Conservation (phyloP, 78 protist species). For the Polysphondylium violaceum region DNA sequence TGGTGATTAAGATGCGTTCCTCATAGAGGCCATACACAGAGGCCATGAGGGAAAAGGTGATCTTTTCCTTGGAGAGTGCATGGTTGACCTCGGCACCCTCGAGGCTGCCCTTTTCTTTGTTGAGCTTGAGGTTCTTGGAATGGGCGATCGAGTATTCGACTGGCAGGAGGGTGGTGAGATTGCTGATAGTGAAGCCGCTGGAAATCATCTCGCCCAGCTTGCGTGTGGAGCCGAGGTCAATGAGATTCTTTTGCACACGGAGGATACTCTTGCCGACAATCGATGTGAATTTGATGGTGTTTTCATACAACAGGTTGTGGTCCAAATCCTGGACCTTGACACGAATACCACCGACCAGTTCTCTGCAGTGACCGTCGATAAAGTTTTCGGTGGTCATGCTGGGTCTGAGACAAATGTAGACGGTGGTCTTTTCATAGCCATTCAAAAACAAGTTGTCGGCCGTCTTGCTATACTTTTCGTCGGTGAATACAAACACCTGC, state of each 20-base stretch:
- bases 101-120: constrained; percentile 3
- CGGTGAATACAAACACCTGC: constrained; percentile 75
- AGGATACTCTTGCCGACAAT: constrained; percentile 71
- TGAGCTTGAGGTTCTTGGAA: constrained; percentile 28
- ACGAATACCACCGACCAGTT: constrained; percentile 80
- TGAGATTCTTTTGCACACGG: constrained; percentile 27
- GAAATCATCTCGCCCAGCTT: constrained; percentile 46
- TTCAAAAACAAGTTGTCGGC: constrained; percentile 51
- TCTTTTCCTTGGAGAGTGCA: constrained; percentile 41
- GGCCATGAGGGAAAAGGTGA: constrained; percentile 34
- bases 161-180: constrained; percentile 68
- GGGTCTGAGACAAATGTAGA: constrained; percentile 76
- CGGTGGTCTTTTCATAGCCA: constrained; percentile 58
- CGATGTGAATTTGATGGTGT: constrained; percentile 69
- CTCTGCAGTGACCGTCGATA: constrained; percentile 81
- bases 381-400: constrained; percentile 71
- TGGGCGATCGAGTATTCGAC: constrained; percentile 23
- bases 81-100: constrained; percentile 66
- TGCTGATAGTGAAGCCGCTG: constrained; percentile 25
- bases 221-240: constrained; percentile 72
- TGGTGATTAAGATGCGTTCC: constrained; percentile 46
- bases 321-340: constrained; percentile 67
- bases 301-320: constrained; percentile 54
- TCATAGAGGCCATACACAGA: constrained; percentile 52
- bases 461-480: constrained; percentile 55